phyloP scores from a whole-genome alignment of 306 rosid genomes.

The Dryas drummondii region DNA sequence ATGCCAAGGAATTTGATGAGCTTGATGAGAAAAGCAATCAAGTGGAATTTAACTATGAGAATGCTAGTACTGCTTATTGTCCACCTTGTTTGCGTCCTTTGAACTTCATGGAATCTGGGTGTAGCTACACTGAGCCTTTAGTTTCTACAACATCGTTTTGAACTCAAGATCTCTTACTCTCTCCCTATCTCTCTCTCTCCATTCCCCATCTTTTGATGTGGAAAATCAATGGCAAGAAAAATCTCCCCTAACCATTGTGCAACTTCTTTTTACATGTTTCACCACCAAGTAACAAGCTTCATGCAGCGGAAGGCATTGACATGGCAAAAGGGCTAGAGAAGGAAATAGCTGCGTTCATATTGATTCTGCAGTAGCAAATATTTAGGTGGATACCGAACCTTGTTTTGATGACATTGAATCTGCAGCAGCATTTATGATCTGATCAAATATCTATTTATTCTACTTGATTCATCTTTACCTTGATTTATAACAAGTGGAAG shows the following conservation, averaged over 20 bases:
- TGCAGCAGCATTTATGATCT: neutral
- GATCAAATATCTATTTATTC: neutral
- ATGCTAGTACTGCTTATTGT: conserved; percentile 62
- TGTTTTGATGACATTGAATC: neutral
- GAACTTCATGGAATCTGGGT: conserved; percentile 45
- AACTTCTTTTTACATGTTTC: neutral
- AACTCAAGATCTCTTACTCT: neutral
- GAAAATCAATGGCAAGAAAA: neutral
- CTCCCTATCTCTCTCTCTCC: neutral
- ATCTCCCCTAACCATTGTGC: neutral
- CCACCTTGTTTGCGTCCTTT: conserved; percentile 65
- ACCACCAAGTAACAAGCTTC: conserved; percentile 1
- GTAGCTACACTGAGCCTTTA: conserved; percentile 42
- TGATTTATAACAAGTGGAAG: neutral
- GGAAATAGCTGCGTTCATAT: neutral
- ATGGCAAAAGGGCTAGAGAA: neutral
- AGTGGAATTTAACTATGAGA: conserved; percentile 58
- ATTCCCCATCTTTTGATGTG: neutral
- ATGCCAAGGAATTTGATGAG: conserved; percentile 76
- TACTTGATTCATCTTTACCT: neutral
- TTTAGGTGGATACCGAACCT: neutral
- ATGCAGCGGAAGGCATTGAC: neutral
- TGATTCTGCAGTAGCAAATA: neutral
- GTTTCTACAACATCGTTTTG: conserved; percentile 32
- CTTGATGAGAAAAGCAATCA: conserved; percentile 46